These are phyloP conservation scores for Ustilago trichophora DNA, from an alignment of 1,284 basidiomycete species.

Conservation along the genomic window DNA sequence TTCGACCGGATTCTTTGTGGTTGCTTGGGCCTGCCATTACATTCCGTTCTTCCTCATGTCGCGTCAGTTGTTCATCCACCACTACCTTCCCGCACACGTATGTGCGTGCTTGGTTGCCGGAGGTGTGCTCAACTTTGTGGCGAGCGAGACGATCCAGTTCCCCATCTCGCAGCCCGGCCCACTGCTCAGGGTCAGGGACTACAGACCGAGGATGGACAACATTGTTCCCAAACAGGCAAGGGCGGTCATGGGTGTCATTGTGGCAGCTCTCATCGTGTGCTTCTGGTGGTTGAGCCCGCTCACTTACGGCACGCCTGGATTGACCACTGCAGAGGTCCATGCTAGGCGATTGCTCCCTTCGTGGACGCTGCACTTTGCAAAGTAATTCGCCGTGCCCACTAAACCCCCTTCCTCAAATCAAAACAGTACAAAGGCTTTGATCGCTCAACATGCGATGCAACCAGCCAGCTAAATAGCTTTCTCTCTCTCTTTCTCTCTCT, in stretches of 20 bases:
- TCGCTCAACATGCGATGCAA: too few species aligned
- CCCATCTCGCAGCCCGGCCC: constrained; percentile 79
- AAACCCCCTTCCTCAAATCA: too few species aligned
- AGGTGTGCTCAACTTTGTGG: constrained; percentile 86
- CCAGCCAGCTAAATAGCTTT: too few species aligned
- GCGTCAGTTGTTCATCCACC: constrained; percentile 89
- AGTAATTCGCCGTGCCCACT: too few species aligned
- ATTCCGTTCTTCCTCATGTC: constrained; percentile 98
- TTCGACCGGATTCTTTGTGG: constrained; percentile 91
- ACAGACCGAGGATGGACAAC: constrained; percentile 35
- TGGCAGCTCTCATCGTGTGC: constrained; percentile 33
- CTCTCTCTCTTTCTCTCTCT: too few species aligned
- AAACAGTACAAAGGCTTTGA: too few species aligned
- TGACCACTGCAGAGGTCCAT: constrained; percentile 43
- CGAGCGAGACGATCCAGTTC: constrained; percentile 78
- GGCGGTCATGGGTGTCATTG: constrained; percentile 9
- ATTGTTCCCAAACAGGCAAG: constrained; percentile 24
- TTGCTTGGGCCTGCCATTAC: constrained; percentile 95
- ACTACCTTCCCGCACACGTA: constrained; percentile 86
- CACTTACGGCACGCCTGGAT: constrained; percentile 54
- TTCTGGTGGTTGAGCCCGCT: constrained; percentile 59
- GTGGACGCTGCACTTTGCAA: constrained; percentile 60
- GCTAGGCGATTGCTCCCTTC: constrained; percentile 43
- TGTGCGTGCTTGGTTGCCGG: constrained; percentile 91
- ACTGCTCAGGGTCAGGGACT: constrained; percentile 21